phyloP scores from a whole-genome alignment of 2,329 filamentous ascomycete species.

The Diaporthe ilicicola region DNA sequence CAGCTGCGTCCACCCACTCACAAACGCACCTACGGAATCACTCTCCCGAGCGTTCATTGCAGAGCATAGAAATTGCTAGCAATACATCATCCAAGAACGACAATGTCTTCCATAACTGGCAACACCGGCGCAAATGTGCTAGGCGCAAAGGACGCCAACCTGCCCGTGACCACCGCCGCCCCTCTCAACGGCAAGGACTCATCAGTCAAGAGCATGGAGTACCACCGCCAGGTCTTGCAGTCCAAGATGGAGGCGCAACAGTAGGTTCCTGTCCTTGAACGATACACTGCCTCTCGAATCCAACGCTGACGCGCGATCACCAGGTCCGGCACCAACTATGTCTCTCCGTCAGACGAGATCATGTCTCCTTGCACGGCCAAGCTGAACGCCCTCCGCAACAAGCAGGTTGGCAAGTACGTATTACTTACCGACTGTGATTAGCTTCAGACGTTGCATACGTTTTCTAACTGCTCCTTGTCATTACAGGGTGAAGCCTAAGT shows the following conservation, averaged over 20 bases:
- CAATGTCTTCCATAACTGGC: conserved; percentile 55
- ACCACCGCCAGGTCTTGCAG: conserved; percentile 79
- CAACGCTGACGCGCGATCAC: conserved; percentile 8
- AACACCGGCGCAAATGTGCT: conserved; percentile 59
- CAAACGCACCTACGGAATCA: neutral
- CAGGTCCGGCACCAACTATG: conserved; percentile 55
- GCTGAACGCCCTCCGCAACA: conserved; percentile 81
- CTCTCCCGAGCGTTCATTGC: conserved; percentile 1
- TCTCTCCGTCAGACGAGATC: conserved; percentile 88
- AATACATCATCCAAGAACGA: conserved; percentile 40
- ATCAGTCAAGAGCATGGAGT: conserved; percentile 72
- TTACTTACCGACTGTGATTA: neutral
- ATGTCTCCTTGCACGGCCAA: conserved; percentile 88
- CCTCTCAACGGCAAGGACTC: conserved; percentile 48
- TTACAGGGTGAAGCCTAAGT: conserved; percentile 70
- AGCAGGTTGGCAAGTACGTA: conserved; percentile 79
- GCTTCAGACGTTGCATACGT: neutral
- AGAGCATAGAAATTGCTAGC: neutral
- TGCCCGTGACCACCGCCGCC: conserved; percentile 50
- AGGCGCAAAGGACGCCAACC: conserved; percentile 72
- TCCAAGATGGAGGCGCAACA: conserved; percentile 71
- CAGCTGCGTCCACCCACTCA: neutral
- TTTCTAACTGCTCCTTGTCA: neutral
- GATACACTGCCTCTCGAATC: neutral
- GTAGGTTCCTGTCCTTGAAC: neutral